A percentile compares a stretch with the other conserved stretches of the same genome.
These are phyloP conservation scores for Pythium periplocum DNA, from an alignment of 352 stramenopile genomes.

Conservation along the genomic window DNA sequence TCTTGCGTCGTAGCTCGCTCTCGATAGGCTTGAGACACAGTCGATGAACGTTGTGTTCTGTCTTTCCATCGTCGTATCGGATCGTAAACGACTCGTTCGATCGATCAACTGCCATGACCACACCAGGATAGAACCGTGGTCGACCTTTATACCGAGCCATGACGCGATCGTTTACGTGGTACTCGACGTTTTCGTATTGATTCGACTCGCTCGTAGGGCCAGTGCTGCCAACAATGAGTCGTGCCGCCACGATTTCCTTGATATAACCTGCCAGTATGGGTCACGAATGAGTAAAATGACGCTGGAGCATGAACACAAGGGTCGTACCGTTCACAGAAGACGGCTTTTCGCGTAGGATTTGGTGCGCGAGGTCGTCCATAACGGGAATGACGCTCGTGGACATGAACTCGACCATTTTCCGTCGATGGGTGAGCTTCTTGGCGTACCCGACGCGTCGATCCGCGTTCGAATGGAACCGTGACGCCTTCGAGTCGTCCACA, in stretches of 20 bases:
- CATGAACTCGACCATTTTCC: conserved; percentile 84
- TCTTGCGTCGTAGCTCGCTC: conserved; percentile 1
- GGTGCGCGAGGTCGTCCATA: conserved; percentile 78
- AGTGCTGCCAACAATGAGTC: conserved; percentile 36
- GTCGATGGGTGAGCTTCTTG: conserved; percentile 63
- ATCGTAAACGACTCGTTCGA: conserved; percentile 44
- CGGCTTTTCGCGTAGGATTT: conserved; percentile 71
- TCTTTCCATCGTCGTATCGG: conserved; percentile 64
- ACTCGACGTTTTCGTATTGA: conserved; percentile 29
- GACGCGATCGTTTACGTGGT: conserved; percentile 38
- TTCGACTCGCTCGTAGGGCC: conserved; percentile 26
- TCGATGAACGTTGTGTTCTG: conserved; percentile 56
- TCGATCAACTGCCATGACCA: conserved; percentile 40
- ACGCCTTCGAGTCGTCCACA: conserved; percentile 47
- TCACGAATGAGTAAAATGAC: too few species aligned
- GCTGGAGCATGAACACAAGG: too few species aligned
- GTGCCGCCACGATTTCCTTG: conserved; percentile 46
- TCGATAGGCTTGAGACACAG: conserved; percentile 47
- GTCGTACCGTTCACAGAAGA: conserved; percentile 50
- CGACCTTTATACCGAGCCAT: conserved; percentile 68
- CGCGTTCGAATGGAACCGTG: conserved; percentile 26
- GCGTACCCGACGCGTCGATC: conserved; percentile 31
- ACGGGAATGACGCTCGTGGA: conserved; percentile 77
- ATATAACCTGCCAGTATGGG: conserved; percentile 38
- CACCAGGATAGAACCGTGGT: conserved; percentile 45